Base-by-base conservation (phyloP, 371 early-diverging fungal species). In the Chytridium lagenaria region DNA sequence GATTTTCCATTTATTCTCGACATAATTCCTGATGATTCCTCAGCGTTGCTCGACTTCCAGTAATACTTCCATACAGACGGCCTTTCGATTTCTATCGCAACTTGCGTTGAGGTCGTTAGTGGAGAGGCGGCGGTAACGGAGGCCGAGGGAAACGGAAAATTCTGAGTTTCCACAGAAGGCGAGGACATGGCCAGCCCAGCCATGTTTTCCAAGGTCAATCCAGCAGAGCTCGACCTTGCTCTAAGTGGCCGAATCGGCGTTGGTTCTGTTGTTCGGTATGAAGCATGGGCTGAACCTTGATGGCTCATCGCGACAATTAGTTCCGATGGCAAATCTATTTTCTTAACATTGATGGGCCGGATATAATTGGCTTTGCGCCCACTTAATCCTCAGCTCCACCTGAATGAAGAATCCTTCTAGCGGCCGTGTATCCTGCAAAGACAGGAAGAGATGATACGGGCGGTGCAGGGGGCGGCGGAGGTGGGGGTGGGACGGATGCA, bases 281-380 rank as follows among this genome's bases (percentile, higher is more conserved):
- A n/a, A n/a, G n/a, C n/a, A n/a, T n/a, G n/a, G n/a, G n/a, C n/a
- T n/a, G n/a, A n/a, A n/a, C n/a, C n/a, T n/a, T n/a, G n/a, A n/a
- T n/a, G n/a, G n/a, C n/a, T 44, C 44, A 44, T 44, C 7, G 44
- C 7, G 12, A 68, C 5, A 30, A 68, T 39, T 65, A 72, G 68
- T 19, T 57, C 72, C 37, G 69, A 38, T 1, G 71, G 12, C 10
- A 68, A 37, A n/a, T 72, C 77, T 3, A 71, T 59, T 34, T 67
- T 76, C 1, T 52, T 66, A 37, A 76, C 69, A 37, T 61, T 72
- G 2, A 59, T 69, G 30, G 70, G 69, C 44, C 44, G 19, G 44
- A 44, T 44, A 44, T 44, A 7, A 44, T 19, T 12, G 7, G 44
- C 44, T 44, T 44, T 19, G 19, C 44, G 7, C 44, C 44, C 44